Evolutionary conservation across 75 land plant genomes (phyloP).

Genomic region (Isoetes taiwanensis): DNA sequence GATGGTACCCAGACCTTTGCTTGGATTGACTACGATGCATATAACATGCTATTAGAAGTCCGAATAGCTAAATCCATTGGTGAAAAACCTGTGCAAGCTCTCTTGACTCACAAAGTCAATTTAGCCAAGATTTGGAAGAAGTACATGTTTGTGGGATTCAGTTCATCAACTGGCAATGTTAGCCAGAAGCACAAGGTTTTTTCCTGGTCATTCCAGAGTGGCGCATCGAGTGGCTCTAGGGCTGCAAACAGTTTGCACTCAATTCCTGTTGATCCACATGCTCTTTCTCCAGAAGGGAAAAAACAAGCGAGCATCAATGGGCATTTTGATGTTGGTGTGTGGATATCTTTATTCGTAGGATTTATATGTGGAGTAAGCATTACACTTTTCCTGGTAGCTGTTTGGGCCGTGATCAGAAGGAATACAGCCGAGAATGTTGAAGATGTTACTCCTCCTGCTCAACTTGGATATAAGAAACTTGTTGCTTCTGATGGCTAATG

Average conservation of each 20-base stretch:
- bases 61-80: conserved; percentile 22
- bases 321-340: not conserved
- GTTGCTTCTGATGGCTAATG: too few species aligned
- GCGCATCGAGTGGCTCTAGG: not conserved
- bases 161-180: not conserved
- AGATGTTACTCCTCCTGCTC: too few species aligned
- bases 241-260: not conserved
- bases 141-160: conserved; percentile 3
- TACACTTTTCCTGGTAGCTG: conserved; percentile 1
- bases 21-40: conserved; percentile 63
- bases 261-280: not conserved
- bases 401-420: not conserved
- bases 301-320: not conserved
- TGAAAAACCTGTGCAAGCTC: not conserved
- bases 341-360: not conserved
- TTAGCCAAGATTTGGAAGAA: too few species aligned
- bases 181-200: conserved; percentile 5
- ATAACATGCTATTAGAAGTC: conserved; percentile 34
- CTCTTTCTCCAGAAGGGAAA: not conserved
- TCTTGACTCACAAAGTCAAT: not conserved
- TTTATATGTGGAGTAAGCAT: conserved; percentile 5
- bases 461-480: too few species aligned
- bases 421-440: too few species aligned
- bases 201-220: not conserved
- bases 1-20: conserved; percentile 26